Conservation (phyloP, 2,329 filamentous ascomycete genomes). For the Talaromyces sp. region DNA sequence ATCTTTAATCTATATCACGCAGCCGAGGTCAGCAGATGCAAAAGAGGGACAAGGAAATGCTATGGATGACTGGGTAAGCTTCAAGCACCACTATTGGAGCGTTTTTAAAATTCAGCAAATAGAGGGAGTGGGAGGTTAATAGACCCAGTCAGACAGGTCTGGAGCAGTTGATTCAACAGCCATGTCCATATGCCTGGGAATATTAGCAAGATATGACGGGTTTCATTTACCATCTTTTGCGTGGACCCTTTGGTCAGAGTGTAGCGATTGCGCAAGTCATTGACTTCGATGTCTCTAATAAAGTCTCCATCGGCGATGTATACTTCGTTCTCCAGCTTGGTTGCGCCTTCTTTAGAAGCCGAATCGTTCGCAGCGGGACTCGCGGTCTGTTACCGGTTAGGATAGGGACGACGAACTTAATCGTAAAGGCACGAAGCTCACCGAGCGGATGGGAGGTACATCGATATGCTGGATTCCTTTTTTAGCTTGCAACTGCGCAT, state of each 20-base stretch:
- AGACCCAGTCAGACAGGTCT: constrained; percentile 13
- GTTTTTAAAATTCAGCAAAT: constrained; percentile 1
- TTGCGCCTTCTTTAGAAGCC: constrained; percentile 43
- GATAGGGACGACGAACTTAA: not conserved
- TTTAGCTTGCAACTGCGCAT: constrained; percentile 75
- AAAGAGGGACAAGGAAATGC: constrained; percentile 60
- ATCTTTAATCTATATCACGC: constrained; percentile 97
- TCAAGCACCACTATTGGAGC: constrained; percentile 54
- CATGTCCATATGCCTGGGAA: constrained; percentile 41
- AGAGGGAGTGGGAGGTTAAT: constrained; percentile 22
- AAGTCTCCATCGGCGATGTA: constrained; percentile 96
- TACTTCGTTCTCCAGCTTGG: constrained; percentile 74
- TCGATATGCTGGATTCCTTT: constrained; percentile 89
- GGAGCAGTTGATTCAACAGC: constrained; percentile 18
- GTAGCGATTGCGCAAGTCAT: constrained; percentile 94
- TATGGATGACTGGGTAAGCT: constrained; percentile 65
- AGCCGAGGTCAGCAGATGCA: constrained; percentile 89
- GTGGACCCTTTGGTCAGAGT: constrained; percentile 94
- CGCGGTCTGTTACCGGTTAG: constrained; percentile 29
- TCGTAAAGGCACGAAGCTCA: constrained; percentile 27
- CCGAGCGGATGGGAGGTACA: constrained; percentile 70
- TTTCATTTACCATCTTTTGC: constrained; percentile 98
- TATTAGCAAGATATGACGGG: constrained; percentile 66
- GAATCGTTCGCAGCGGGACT: constrained; percentile 54
- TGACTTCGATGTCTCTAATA: constrained; percentile 98